These are phyloP conservation scores for Tagetes erecta DNA, from an alignment of 129 eudicot species.

Conservation along the genomic window DNA sequence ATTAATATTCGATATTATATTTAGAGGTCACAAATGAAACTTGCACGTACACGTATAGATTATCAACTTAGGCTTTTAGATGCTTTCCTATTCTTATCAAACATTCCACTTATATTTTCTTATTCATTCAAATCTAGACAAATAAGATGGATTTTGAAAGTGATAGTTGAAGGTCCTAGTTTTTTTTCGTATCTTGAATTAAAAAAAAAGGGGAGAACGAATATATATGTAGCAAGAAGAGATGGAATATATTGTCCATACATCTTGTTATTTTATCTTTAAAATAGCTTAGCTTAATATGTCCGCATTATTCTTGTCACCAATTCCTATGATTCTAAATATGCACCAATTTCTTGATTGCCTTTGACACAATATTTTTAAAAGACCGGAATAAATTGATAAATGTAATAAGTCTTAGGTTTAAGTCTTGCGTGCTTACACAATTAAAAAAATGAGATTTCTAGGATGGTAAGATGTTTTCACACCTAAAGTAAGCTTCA, in stretches of 20 bases:
- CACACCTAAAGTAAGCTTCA: too few relatives aligned
- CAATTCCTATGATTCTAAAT: background rate
- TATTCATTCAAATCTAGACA: background rate
- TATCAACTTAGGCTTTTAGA: background rate
- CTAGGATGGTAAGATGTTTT: too few relatives aligned
- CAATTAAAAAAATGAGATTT: too few relatives aligned
- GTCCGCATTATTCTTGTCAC: constrained; percentile 37
- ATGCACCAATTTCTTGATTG: background rate
- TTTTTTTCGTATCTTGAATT: background rate
- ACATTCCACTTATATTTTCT: constrained; percentile 11
- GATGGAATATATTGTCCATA: constrained; percentile 23
- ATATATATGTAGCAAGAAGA: constrained; percentile 23
- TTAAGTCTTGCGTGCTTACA: too few relatives aligned
- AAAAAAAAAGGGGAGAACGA: background rate
- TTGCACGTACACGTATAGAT: constrained; percentile 20
- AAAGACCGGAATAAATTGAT: background rate
- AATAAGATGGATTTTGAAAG: constrained; percentile 16
- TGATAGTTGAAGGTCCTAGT: constrained; percentile 20
- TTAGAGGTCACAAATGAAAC: constrained; percentile 14
- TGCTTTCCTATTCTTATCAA: background rate
- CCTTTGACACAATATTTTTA: background rate
- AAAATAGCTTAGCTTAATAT: constrained; percentile 25
- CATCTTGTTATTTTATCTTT: constrained; percentile 21
- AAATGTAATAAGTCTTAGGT: too few relatives aligned
- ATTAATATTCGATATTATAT: background rate